Evolutionary conservation across 1,139 yeast genomes (phyloP), one percentile per base, ranked within the genome.

Genomic region (Candida pseudoviswanathii): DNA sequence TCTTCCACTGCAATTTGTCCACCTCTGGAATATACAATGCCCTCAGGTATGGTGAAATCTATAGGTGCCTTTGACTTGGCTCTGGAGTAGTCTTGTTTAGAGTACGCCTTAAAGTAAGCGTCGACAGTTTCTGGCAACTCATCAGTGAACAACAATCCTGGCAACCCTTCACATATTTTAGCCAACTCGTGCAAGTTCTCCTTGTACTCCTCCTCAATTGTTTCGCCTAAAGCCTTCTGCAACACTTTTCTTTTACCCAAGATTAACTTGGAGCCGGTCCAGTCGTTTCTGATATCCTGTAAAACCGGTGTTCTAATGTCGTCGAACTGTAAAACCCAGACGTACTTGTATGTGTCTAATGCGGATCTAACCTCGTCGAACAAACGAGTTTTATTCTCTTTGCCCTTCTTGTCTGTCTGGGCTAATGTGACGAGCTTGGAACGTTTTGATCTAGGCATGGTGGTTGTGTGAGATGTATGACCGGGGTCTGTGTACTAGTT

Each of bases 251-350:
- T 88, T 68, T 94, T 90, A 57, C 99, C 99, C 72, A 92, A 80
- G 54, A 90, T 77, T 55, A 92, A 76, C 66, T 90, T 86, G 39
- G 97, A 89, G 8, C 96, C 98, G 40, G 73, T 72, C 99, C 99
- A 94, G 60, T 90, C 96, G 42, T 82, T 80, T 76, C 99, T 84
- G 53, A 94, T 86, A 59, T 90, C 96, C 70, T 94, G 97, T 61
- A 94, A 78, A 51, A 92, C 96, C 49, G 96, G 96, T 54, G 97
- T 95, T 73, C 99, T 87, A 66, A 94, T 96, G 71, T 92, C 95
- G 64, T 90, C 95, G 55, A 94, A 82, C 57, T 85, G 82, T 58
- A 95, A 81, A 33, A 91, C 86, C 94, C 96, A 94, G 44, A 83
- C 85, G 69, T 84, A 89, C 63, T 82, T 82, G 71, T 74, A 87